Evolutionary conservation across 176 grass and related monocot genomes (phyloP).

Genomic region (Tillandsia leiboldiana): DNA sequence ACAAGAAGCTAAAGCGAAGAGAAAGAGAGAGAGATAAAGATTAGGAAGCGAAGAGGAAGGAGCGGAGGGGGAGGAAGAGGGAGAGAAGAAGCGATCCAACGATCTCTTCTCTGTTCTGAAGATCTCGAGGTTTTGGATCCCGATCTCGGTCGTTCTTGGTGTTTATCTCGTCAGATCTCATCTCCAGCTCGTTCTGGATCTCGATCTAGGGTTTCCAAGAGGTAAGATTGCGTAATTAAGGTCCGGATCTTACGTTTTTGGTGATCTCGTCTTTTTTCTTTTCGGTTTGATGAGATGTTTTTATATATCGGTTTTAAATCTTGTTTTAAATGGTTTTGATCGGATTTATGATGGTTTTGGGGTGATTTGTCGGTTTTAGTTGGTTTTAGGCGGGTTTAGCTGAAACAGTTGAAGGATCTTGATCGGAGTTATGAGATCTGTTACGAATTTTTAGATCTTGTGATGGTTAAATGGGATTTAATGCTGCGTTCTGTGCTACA

Average conservation of each 20-base stretch:
- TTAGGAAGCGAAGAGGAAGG: background rate
- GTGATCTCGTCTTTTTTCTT: background rate
- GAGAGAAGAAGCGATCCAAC: slow-evolving; percentile 1
- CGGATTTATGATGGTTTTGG: background rate
- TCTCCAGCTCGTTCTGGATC: background rate
- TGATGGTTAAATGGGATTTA: background rate
- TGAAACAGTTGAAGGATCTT: background rate
- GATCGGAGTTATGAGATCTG: background rate
- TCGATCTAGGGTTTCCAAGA: background rate
- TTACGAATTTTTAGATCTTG: background rate
- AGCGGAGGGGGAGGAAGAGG: background rate
- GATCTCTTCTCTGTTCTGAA: background rate
- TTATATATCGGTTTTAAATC: background rate
- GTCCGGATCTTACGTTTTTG: background rate
- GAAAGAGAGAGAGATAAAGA: background rate
- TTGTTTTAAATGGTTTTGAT: background rate
- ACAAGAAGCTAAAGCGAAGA: background rate
- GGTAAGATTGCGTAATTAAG: background rate
- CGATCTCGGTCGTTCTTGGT: background rate
- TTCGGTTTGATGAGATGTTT: background rate
- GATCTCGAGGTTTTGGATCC: background rate
- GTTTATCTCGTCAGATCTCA: background rate
- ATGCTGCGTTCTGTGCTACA: background rate
- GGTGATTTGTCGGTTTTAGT: background rate
- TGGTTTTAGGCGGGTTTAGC: background rate